Conservation (phyloP, 352 stramenopile genomes). For the Pythium phragmiticola region DNA sequence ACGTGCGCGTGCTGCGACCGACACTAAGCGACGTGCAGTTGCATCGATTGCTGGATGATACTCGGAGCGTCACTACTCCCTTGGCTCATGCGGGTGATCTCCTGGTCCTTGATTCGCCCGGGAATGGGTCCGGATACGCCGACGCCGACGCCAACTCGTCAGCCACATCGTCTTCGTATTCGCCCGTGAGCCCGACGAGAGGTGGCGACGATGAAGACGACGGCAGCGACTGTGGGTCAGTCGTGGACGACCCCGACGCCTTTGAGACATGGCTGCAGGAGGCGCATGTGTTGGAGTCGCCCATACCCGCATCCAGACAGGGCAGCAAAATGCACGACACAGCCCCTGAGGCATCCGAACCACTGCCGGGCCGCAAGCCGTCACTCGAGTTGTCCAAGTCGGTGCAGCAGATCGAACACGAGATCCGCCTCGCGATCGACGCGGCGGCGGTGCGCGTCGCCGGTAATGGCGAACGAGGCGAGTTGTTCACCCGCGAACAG, state of each 20-base stretch:
- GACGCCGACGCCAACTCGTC: neutral
- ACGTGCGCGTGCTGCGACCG: neutral
- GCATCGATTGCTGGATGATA: neutral
- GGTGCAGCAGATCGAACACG: conserved; percentile 53
- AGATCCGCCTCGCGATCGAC: conserved; percentile 58
- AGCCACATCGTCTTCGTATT: conserved; percentile 19
- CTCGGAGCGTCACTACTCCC: neutral
- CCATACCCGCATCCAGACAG: neutral
- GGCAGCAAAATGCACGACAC: neutral
- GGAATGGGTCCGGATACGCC: neutral
- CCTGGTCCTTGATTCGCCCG: conserved; percentile 7
- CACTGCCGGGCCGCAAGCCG: neutral
- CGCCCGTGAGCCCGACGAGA: conserved; percentile 13
- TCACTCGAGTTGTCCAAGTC: conserved; percentile 26
- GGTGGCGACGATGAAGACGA: conserved; percentile 2
- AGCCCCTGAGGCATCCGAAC: neutral
- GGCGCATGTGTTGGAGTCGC: conserved; percentile 7
- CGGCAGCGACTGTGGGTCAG: neutral
- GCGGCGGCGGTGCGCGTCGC: conserved; percentile 43
- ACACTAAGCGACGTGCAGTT: conserved; percentile 6
- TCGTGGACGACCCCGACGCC: conserved; percentile 13
- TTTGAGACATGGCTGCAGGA: conserved; percentile 27
- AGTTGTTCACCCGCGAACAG: conserved; percentile 39
- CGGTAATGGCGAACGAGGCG: conserved; percentile 34
- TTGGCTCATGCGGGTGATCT: neutral